Conservation (phyloP, 2,329 filamentous ascomycete species). For the Botryosphaeria dothidea region DNA sequence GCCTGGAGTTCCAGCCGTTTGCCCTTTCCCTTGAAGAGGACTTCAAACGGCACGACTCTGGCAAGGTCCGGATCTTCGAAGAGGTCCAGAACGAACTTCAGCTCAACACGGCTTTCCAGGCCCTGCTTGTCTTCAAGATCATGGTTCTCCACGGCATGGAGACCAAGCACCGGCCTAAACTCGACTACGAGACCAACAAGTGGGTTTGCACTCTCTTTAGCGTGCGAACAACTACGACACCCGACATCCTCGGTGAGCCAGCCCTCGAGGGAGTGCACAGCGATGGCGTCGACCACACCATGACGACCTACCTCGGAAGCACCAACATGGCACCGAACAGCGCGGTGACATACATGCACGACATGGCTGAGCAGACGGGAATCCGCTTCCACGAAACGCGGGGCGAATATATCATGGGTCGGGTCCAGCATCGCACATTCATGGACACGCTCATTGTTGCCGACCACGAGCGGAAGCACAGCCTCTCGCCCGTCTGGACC, state of each 20-base stretch:
- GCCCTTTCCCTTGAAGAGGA: slow-evolving; percentile 30
- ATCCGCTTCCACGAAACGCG: slow-evolving; percentile 25
- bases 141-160: slow-evolving; percentile 29
- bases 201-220: slow-evolving; percentile 33
- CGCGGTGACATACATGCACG: slow-evolving; percentile 35
- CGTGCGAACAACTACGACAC: slow-evolving; percentile 32
- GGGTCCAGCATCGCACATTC: slow-evolving; percentile 29
- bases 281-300: slow-evolving; percentile 36
- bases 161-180: slow-evolving; percentile 25
- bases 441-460: slow-evolving; percentile 32
- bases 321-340: slow-evolving; percentile 32
- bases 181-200: slow-evolving; percentile 30
- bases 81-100: slow-evolving; percentile 32
- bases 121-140: slow-evolving; percentile 34
- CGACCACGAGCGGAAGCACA: slow-evolving; percentile 33
- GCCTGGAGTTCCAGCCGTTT: slow-evolving; percentile 34
- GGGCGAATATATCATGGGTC: slow-evolving; percentile 25
- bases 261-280: slow-evolving; percentile 36
- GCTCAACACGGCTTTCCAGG: slow-evolving; percentile 34
- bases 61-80: slow-evolving; percentile 30
- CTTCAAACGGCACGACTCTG: slow-evolving; percentile 35
- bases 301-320: slow-evolving; percentile 33
- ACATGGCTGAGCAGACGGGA: slow-evolving; percentile 29
- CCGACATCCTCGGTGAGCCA: slow-evolving; percentile 31
- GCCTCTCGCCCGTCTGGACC: slow-evolving; percentile 27